phyloP scores from a whole-genome alignment of 176 grass and related monocot genomes.

The Aechmea fasciata region DNA sequence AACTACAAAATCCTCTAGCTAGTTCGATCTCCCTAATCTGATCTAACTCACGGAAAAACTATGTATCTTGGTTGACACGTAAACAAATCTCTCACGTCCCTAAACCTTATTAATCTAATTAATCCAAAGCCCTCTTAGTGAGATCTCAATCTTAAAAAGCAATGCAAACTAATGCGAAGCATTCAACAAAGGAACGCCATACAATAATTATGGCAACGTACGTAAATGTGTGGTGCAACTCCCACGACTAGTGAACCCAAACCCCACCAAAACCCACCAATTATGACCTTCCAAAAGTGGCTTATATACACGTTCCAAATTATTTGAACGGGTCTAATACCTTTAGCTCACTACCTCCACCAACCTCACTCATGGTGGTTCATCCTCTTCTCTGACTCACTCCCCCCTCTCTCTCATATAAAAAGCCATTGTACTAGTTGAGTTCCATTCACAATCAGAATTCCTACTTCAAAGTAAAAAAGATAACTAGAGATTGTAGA shows the following conservation, averaged over 20 bases:
- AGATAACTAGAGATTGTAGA: neutral
- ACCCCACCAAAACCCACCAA: conserved; percentile 45
- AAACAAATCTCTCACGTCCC: neutral
- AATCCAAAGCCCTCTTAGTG: neutral
- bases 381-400: conserved; percentile 68
- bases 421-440: conserved; percentile 26
- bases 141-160: conserved; percentile 19
- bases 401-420: conserved; percentile 14
- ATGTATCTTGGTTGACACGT: conserved; percentile 9
- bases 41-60: neutral
- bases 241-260: conserved; percentile 58
- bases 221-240: conserved; percentile 28
- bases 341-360: conserved; percentile 59
- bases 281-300: neutral
- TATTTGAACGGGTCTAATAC: neutral
- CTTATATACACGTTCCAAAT: neutral
- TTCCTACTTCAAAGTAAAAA: neutral
- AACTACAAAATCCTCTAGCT: neutral
- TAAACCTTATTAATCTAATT: neutral
- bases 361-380: conserved; percentile 58
- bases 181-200: conserved; percentile 6
- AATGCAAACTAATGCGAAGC: too few relatives aligned
- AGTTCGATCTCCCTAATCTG: neutral
- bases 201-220: conserved; percentile 8
- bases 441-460: neutral